Evolutionary conservation across 257 asterid species (phyloP).

Genomic region (Forsythia viridissima): DNA sequence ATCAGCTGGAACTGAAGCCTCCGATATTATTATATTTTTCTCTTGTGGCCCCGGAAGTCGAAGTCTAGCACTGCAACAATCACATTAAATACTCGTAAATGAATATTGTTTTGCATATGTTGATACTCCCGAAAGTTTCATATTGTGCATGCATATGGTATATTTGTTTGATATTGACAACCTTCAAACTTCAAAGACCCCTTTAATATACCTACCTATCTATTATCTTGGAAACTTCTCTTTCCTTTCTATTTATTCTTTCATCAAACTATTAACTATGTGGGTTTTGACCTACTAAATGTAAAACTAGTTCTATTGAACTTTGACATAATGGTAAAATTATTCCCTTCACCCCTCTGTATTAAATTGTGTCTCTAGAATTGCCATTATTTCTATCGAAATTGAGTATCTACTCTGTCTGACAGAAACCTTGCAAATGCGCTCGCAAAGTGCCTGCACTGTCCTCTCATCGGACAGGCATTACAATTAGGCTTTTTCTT

Average conservation of each 20-base stretch:
- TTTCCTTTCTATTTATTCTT: background rate
- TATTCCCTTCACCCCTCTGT: background rate
- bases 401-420: background rate
- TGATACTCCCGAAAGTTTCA: background rate
- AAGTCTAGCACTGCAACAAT: conserved; percentile 34
- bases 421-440: conserved; percentile 51
- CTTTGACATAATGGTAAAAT: background rate
- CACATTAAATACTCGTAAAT: background rate
- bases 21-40: conserved; percentile 1
- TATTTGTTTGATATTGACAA: background rate
- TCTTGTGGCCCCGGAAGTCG: conserved; percentile 35
- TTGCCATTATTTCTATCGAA: background rate
- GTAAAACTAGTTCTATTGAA: background rate
- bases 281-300: background rate
- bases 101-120: background rate
- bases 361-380: background rate
- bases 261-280: background rate
- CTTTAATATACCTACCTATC: background rate
- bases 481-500: conserved; percentile 54
- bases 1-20: conserved; percentile 20
- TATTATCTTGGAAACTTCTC: background rate
- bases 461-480: conserved; percentile 57
- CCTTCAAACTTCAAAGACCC: background rate
- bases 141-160: background rate
- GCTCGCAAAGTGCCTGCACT: conserved; percentile 65